These are phyloP conservation scores for Leucaena leucocephala DNA, from an alignment of 306 rosid genomes.

Conservation along the genomic window DNA sequence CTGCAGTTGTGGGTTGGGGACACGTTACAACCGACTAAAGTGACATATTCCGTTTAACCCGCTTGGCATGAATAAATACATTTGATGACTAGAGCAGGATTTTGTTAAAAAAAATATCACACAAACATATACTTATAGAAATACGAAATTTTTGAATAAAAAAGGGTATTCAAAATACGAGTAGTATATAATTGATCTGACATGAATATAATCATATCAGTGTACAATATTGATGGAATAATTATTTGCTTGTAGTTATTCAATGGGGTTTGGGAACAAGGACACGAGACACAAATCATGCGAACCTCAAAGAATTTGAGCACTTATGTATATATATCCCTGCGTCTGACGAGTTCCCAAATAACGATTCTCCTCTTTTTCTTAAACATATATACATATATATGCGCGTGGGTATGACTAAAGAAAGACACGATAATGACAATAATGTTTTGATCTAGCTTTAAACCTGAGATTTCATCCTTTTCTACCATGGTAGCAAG, in stretches of 20 bases:
- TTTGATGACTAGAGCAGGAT: background rate
- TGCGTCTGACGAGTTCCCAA: background rate
- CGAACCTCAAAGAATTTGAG: background rate
- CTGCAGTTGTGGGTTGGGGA: conserved; percentile 26
- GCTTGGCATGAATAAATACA: background rate
- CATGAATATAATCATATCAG: background rate
- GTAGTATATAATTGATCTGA: background rate
- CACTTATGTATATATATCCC: background rate
- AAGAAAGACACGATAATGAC: too few species aligned
- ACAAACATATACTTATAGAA: background rate
- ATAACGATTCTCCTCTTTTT: background rate
- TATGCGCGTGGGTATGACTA: too few species aligned
- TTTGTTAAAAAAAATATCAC: background rate
- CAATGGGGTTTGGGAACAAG: background rate
- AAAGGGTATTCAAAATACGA: background rate
- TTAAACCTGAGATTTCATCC: too few species aligned
- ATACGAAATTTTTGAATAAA: background rate
- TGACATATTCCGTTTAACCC: background rate
- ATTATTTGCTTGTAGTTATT: background rate
- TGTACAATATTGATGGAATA: background rate
- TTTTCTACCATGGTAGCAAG: too few species aligned
- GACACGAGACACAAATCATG: background rate
- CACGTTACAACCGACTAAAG: background rate
- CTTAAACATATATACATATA: background rate
- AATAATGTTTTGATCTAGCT: too few species aligned